Percentiles rank a stretch among this genome's conserved stretches.
phyloP scores from a whole-genome alignment of 352 stramenopile species.

The Pythium brassicae region DNA sequence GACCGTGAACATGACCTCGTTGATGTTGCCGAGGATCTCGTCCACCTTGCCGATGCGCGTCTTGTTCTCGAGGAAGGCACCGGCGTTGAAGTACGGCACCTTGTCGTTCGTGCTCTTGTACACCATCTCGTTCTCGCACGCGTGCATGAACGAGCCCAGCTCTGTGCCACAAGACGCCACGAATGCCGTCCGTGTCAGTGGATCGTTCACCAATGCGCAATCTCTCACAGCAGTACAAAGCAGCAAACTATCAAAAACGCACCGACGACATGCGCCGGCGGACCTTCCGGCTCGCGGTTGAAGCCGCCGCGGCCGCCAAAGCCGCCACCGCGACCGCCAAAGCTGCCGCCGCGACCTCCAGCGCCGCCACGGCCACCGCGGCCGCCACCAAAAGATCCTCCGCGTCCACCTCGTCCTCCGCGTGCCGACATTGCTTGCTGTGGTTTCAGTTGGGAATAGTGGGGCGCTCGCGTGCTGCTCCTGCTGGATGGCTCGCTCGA shows the following conservation, averaged over 20 bases:
- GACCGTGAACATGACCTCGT: conserved; percentile 96
- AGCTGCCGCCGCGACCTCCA: conserved; percentile 34
- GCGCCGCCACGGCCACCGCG: conserved; percentile 35
- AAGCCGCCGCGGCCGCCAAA: conserved; percentile 32
- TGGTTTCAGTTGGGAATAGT: not conserved
- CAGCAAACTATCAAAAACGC: conserved; percentile 10
- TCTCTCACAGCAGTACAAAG: not conserved
- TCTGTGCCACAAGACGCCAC: conserved; percentile 79
- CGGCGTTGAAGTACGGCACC: conserved; percentile 99
- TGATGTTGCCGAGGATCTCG: conserved; percentile 97
- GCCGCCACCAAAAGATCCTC: conserved; percentile 40
- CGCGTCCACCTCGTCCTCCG: conserved; percentile 38
- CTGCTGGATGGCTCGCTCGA: not conserved
- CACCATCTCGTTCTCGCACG: conserved; percentile 97
- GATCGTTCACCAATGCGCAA: not conserved
- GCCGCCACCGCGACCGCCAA: conserved; percentile 39
- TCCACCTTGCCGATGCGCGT: conserved; percentile 99
- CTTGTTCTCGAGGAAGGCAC: conserved; percentile 98
- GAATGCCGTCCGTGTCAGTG: not conserved
- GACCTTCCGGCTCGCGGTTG: conserved; percentile 60
- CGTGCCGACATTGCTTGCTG: conserved; percentile 29
- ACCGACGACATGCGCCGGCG: conserved; percentile 70
- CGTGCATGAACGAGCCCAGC: conserved; percentile 94
- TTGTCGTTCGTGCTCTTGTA: conserved; percentile 95
- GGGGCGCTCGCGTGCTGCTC: not conserved